Conservation (phyloP, 441 rosid species). For the Pelargonium fulgidum region DNA sequence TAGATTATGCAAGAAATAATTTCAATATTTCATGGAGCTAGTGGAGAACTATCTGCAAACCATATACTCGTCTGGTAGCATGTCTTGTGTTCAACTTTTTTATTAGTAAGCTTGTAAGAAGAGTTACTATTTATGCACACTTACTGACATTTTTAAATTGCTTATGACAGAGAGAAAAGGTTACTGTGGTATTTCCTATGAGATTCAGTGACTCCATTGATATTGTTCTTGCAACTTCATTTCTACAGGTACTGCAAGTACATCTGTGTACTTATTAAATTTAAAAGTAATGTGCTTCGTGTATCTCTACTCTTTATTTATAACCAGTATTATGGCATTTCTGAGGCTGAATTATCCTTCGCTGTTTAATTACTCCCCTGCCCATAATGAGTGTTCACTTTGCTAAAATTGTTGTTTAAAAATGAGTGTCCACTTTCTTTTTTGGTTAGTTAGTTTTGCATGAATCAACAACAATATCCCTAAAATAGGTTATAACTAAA, state of each 20-base stretch:
- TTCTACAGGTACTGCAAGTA: constrained; percentile 56
- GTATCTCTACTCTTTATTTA: background rate
- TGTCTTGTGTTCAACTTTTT: background rate
- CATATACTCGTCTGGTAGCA: background rate
- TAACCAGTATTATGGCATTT: background rate
- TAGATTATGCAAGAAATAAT: background rate
- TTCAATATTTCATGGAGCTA: background rate
- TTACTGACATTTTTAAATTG: constrained; percentile 1
- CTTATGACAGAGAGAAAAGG: constrained; percentile 67
- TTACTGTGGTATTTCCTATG: constrained; percentile 81
- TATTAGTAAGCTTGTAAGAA: background rate
- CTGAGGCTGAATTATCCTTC: background rate
- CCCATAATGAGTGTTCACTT: no score
- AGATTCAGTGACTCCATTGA: constrained; percentile 80
- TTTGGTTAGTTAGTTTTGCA: no score
- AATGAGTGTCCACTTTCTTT: no score
- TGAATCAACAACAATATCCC: no score
- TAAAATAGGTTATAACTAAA: no score
- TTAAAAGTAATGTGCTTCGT: background rate
- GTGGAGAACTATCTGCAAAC: background rate
- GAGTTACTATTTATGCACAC: constrained; percentile 1
- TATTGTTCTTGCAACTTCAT: constrained; percentile 74
- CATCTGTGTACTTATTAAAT: background rate
- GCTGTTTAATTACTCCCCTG: background rate
- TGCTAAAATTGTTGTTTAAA: no score